phyloP scores from a whole-genome alignment of 768 basidiomycete genomes.

The Pisolithus tinctorius region DNA sequence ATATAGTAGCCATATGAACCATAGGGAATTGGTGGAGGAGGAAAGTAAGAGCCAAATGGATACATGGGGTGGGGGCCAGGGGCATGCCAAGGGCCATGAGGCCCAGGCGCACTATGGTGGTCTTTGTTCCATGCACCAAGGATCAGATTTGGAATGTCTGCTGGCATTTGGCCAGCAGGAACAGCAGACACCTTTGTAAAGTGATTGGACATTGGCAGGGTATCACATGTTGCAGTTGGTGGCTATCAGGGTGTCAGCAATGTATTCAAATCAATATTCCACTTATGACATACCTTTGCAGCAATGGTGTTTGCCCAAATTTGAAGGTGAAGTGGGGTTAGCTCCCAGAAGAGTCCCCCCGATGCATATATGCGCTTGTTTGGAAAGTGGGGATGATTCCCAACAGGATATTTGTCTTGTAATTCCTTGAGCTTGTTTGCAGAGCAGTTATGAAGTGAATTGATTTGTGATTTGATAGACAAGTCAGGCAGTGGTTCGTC shows the following conservation, averaged over 20 bases:
- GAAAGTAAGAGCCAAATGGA: not conserved
- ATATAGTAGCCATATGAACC: not conserved
- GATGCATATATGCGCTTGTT: conserved; percentile 1
- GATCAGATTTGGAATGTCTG: not conserved
- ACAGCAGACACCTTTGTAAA: not conserved
- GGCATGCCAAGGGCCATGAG: not conserved
- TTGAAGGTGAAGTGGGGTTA: not conserved
- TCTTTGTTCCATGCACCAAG: not conserved
- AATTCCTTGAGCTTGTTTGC: not conserved
- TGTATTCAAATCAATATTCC: not conserved
- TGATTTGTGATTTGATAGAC: not conserved
- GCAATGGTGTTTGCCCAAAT: conserved; percentile 1
- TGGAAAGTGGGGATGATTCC: not conserved
- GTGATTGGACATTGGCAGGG: too few relatives aligned
- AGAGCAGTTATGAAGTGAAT: not conserved
- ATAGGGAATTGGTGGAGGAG: not conserved
- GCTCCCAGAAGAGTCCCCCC: not conserved
- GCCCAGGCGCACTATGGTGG: not conserved
- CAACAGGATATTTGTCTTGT: too few relatives aligned
- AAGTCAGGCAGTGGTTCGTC: not conserved
- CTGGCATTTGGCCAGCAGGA: not conserved
- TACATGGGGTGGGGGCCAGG: not conserved
- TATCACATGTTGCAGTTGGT: not conserved
- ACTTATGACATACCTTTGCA: not conserved
- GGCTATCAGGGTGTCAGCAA: not conserved